phyloP scores from a whole-genome alignment of 2,329 filamentous ascomycete species.

The Elsinoe australis region DNA sequence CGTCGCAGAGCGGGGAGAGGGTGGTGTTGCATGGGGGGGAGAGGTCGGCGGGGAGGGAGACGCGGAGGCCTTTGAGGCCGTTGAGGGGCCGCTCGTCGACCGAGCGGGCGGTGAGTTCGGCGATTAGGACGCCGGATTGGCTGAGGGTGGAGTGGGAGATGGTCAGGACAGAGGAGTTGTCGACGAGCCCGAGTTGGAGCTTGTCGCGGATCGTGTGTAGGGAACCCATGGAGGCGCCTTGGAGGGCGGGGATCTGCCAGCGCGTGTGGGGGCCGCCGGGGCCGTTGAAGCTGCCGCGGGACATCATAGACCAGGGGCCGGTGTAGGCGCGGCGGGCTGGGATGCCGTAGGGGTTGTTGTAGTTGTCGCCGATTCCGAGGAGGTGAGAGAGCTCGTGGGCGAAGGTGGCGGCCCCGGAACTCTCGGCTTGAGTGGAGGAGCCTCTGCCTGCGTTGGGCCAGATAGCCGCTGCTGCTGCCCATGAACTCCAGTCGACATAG shows the following conservation, averaged over 20 bases:
- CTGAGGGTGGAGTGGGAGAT: conserved; percentile 40
- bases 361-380: conserved; percentile 48
- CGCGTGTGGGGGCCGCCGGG: conserved; percentile 47
- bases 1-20: conserved; percentile 44
- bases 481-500: conserved; percentile 49
- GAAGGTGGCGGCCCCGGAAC: conserved; percentile 47
- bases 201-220: conserved; percentile 50
- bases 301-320: conserved; percentile 48
- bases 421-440: conserved; percentile 48
- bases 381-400: conserved; percentile 49
- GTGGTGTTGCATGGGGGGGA: conserved; percentile 39
- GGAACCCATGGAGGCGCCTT: conserved; percentile 45
- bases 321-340: conserved; percentile 44
- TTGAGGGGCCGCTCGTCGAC: conserved; percentile 27
- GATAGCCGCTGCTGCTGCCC: conserved; percentile 44
- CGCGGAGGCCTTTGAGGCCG: conserved; percentile 43
- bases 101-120: conserved; percentile 42
- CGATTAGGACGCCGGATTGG: conserved; percentile 38
- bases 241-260: conserved; percentile 46
- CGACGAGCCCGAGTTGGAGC: conserved; percentile 44
- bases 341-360: conserved; percentile 46
- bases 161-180: conserved; percentile 38
- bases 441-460: conserved; percentile 50
- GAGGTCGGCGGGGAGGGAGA: conserved; percentile 41
- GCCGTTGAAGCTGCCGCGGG: conserved; percentile 46